phyloP scores from a whole-genome alignment of 345 rosid genomes.

The Acer saccharum region DNA sequence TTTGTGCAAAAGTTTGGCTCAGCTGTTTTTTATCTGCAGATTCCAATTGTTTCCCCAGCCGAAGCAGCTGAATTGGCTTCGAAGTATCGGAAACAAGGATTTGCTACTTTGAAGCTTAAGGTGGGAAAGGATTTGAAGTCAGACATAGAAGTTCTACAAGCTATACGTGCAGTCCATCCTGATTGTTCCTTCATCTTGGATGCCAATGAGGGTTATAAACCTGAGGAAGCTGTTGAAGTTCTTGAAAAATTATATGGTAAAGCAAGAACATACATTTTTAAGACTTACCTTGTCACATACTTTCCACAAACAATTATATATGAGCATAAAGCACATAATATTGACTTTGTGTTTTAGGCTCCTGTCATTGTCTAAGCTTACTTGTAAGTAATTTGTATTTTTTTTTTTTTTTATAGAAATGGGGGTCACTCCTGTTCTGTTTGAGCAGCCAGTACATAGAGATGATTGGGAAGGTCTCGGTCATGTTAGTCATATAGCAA shows the following conservation, averaged over 20 bases:
- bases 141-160: conserved; percentile 83
- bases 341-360: conserved; percentile 2
- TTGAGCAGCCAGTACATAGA: conserved; percentile 90
- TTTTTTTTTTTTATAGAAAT: conserved; percentile 52
- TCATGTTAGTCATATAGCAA: conserved; percentile 64
- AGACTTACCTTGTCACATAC: not conserved
- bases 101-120: conserved; percentile 86
- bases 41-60: conserved; percentile 81
- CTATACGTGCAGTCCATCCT: conserved; percentile 76
- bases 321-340: conserved; percentile 3
- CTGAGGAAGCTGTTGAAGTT: conserved; percentile 80
- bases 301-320: not conserved
- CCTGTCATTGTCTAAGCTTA: conserved; percentile 7
- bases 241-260: conserved; percentile 76
- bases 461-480: conserved; percentile 97
- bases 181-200: conserved; percentile 83
- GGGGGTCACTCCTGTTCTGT: conserved; percentile 87
- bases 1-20: not conserved
- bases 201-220: conserved; percentile 89
- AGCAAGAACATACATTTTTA: not conserved
- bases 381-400: conserved; percentile 19
- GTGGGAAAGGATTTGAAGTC: conserved; percentile 80
- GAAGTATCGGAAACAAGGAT: conserved; percentile 70
- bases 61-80: conserved; percentile 82
- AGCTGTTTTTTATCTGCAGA: conserved; percentile 43